phyloP scores from a whole-genome alignment of 306 rosid genomes.

The Quercus glauca region DNA sequence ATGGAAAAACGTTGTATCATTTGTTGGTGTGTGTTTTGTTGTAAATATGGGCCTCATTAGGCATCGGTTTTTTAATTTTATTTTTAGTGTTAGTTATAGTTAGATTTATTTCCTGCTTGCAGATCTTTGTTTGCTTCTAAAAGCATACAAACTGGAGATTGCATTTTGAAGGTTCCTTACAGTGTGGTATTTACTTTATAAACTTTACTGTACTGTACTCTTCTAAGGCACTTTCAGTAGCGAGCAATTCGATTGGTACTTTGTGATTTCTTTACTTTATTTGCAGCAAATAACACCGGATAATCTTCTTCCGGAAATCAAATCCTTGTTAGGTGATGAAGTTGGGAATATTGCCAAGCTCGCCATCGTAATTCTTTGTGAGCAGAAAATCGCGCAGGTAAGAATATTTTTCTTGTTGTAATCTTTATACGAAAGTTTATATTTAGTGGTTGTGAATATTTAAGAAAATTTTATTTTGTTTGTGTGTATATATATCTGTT shows the following conservation, averaged over 20 bases:
- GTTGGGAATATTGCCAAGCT: conserved; percentile 62
- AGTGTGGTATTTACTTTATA: conserved; percentile 40
- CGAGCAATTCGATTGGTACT: background rate
- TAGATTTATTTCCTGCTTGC: conserved; percentile 6
- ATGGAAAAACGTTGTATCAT: background rate
- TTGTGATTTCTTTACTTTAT: conserved; percentile 9
- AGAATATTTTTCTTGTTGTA: background rate
- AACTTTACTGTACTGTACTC: background rate
- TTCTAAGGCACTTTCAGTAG: background rate
- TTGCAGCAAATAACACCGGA: conserved; percentile 70
- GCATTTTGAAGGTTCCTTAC: conserved; percentile 72
- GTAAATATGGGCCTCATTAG: background rate
- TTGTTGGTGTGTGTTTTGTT: background rate
- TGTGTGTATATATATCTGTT: conserved; percentile 3
- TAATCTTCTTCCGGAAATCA: conserved; percentile 52
- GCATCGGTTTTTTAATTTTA: background rate
- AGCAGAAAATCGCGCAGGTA: conserved; percentile 60
- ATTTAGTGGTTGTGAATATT: conserved; percentile 3
- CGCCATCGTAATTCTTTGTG: conserved; percentile 50
- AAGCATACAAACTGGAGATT: conserved; percentile 50
- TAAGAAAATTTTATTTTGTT: background rate
- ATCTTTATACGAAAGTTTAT: background rate
- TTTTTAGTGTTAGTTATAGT: background rate
- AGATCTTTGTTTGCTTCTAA: conserved; percentile 70
- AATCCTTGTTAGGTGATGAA: conserved; percentile 28